These are phyloP conservation scores for Datisca glomerata DNA, from an alignment of 306 rosid genomes.

Conservation along the genomic window DNA sequence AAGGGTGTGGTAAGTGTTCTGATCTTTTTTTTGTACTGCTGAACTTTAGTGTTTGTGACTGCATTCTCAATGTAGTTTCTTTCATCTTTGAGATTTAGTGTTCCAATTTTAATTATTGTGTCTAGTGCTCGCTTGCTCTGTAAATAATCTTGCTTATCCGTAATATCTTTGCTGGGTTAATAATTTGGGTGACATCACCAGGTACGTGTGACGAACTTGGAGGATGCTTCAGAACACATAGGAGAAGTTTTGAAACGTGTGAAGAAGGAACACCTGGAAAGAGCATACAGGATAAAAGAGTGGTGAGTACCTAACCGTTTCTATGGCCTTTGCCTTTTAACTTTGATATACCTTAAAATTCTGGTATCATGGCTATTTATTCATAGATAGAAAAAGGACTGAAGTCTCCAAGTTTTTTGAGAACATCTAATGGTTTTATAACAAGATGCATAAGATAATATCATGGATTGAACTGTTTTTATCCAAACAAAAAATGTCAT, in stretches of 20 bases:
- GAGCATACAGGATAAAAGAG: conserved; percentile 73
- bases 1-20: conserved; percentile 78
- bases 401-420: too few species aligned
- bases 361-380: too few species aligned
- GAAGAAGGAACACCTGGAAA: conserved; percentile 66
- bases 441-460: too few species aligned
- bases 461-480: too few species aligned
- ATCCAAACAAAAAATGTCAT: too few species aligned
- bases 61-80: not conserved
- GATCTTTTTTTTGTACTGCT: not conserved
- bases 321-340: not conserved
- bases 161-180: not conserved
- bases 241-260: conserved; percentile 96
- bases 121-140: not conserved
- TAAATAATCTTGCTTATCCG: not conserved
- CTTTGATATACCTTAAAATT: conserved; percentile 7
- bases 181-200: conserved; percentile 14
- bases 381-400: too few species aligned
- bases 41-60: not conserved
- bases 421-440: too few species aligned
- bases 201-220: conserved; percentile 94
- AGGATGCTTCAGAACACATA: conserved; percentile 88
- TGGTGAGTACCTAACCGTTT: conserved; percentile 31
- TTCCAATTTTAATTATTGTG: not conserved
- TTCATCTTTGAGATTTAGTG: not conserved